phyloP scores from a whole-genome alignment of 106 monocot genomes.

The Platanthera zijinensis region DNA sequence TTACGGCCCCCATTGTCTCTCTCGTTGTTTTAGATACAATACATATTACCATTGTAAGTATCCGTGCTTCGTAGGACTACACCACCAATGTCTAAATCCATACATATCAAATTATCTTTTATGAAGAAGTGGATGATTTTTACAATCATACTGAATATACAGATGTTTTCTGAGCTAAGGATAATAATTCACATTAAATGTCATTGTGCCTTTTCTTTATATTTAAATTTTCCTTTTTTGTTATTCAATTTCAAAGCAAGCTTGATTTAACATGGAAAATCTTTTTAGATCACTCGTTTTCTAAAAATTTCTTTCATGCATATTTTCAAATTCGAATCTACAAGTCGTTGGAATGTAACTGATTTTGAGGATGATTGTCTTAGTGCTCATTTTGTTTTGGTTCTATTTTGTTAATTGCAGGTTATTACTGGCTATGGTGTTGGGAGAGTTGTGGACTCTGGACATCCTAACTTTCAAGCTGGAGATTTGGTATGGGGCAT shows the following conservation, averaged over 20 bases:
- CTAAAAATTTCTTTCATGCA: not conserved
- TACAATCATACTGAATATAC: not conserved
- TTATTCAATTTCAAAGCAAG: too few species aligned
- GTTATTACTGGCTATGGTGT: slow-evolving; percentile 49
- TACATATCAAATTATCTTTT: too few species aligned
- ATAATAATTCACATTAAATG: not conserved
- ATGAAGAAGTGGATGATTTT: too few species aligned
- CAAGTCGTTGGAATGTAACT: not conserved
- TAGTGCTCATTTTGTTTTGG: not conserved
- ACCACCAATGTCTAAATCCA: too few species aligned
- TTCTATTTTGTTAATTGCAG: slow-evolving; percentile 17
- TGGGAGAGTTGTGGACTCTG: slow-evolving; percentile 48
- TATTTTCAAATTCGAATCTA: not conserved
- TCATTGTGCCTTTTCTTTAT: not conserved
- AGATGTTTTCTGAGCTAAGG: not conserved
- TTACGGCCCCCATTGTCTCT: too few species aligned
- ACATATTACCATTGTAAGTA: too few species aligned
- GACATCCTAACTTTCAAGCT: slow-evolving; percentile 41
- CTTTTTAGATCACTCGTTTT: not conserved
- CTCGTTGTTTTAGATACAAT: too few species aligned
- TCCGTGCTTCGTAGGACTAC: too few species aligned
- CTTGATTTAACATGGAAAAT: not conserved
- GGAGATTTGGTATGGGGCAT: slow-evolving; percentile 52
- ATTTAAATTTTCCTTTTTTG: too few species aligned
- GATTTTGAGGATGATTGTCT: not conserved